Evolutionary conservation across 2,329 filamentous ascomycete species (phyloP), one percentile per base, ranked within the genome.

Genomic region (Arthrobotrys pseudoclavata): DNA sequence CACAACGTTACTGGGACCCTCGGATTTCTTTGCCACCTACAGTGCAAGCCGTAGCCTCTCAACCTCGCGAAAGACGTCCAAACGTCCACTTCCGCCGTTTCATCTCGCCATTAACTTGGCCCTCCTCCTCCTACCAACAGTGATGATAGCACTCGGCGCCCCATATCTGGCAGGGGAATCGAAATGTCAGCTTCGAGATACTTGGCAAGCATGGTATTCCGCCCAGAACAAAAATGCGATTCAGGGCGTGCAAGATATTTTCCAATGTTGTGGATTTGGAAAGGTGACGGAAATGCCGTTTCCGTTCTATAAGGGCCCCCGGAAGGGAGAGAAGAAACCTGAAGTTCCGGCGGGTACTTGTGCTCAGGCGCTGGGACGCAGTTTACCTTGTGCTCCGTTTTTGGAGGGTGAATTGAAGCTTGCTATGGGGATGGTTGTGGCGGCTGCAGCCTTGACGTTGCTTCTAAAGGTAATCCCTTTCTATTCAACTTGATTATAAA

Each of bases 221-320:
- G 50, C 50, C 0, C n/a, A 71, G 1, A 18, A 71, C 42, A 24
- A 18, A 15, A 10, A 34, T 10, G 60, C 61, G 9, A 63, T 77
- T 2, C 62, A 62, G 22, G 52, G 37, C 6, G 18, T 77, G 2
- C 74, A 77, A 18, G 62, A 67, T n/a, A 15, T 31, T 4, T 26
- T 77, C 13, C 22, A 55, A 13, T 77, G 74, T 37, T 77, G 74
- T 20, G 74, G 74, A 12, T 77, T 71, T 12, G 29, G 18, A 13
- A n/a, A 42, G 12, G 42, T 29, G 12, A 12, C 22, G 15, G 50
- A 76, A 2, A 76, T 66, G 60, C 60, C 72, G 7, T 76, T 47
- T 40, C 72, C 72, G 15, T 76, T 76, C 12, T 45, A 45, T 1
- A 45, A 47, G 7, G 34, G 13, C 1, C 34, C 53, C 4, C 34